Base-by-base conservation (phyloP, 441 rosid species). In the Flueggea neowawraea region DNA sequence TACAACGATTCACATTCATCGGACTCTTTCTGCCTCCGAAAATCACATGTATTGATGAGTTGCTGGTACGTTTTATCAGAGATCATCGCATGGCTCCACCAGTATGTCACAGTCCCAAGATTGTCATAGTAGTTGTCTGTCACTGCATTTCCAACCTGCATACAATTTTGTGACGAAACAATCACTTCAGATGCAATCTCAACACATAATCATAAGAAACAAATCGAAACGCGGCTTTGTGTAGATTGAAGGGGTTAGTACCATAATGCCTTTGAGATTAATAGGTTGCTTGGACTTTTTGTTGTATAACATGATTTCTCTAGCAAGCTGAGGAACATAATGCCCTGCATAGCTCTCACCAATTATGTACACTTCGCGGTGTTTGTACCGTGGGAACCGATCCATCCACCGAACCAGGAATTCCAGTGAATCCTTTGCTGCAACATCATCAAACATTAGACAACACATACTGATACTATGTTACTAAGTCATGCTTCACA, bases 11-110 rank as follows among this genome's bases (percentile, higher is more conserved):
- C 98, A 15, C 99, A 95, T 68, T 95, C 95, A 12, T 82, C 80
- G 2, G 99, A 88, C 57, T 88, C 93, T 72, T 85, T 91, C 68
- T 88, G 93, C 54, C 75, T 72, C 17, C 87, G 72, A 56, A 95
- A 95, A 73, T 90, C 91, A 11, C 99, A 95, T 0, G 93, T 80
- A 82, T 80, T 85, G 50, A 90, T 75, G 58, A 95, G 87, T 71
- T 90, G 91, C 73, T 63, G 80, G 65, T 90, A 95, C 1, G 98
- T 95, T 65, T 63, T 70, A 41, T 95, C 99, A 0, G 99, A 95
- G 41, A 95, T 95, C 98, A 91, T 95, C 0, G 99, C 98, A 53
- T 95, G 99, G 74, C 98, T 95, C 97, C 99, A 95, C 98, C 99
- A 95, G 55, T 89, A 95, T 28, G 84, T 81, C 69, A 91, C 99